Evolutionary conservation across 495 filamentous ascomycete genomes (phyloP), one percentile per base, ranked within the genome.

Genomic region (Aspergillus egyptiacus): DNA sequence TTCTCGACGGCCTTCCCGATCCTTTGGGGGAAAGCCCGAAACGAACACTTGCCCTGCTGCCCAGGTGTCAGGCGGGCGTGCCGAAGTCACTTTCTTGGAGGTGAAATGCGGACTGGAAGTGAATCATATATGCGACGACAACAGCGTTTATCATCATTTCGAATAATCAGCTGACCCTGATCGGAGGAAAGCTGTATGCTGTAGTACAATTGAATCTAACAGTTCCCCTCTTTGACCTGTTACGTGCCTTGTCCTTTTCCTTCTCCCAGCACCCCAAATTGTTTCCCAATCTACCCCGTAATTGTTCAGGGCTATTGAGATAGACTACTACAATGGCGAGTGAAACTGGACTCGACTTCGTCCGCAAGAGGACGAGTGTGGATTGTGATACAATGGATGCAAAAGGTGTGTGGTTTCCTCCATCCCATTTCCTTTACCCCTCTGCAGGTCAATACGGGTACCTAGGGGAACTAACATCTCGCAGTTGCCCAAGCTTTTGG

Each of bases 341-440:
- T 28, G 53, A 53, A 39, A 61, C 57, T 10, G 62, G 60, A n/a
- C 55, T 69, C 5, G 62, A 73, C 33, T 38, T 58, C 50, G 58
- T 76, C 43, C 76, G 75, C 49, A 66, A 72, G 8, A 63, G 69
- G 40, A 78, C 72, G 17, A 46, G 69, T 2, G 74, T 85, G 10
- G 79, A 83, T 58, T 80, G 76, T 48, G 82, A 85, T 50, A 81
- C 79, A 0, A 68, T 84, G 48, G 78, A 84, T 56, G 61, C 69
- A 23, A 65, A 79, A 58, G 73, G 80, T 78, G 44, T 11, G 18
- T 15, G 49, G n/a, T 15, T 25, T 28, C 7, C 44, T 31, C 28
- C 42, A 6, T 39, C 23, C n/a, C n/a, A n/a, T 22, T 46, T n/a
- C 8, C 35, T 2, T 38, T 40, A 32, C 19, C 37, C 11, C 32